Base-by-base conservation (phyloP, 176 grass and related monocot genomes). In the Paspalum vaginatum region DNA sequence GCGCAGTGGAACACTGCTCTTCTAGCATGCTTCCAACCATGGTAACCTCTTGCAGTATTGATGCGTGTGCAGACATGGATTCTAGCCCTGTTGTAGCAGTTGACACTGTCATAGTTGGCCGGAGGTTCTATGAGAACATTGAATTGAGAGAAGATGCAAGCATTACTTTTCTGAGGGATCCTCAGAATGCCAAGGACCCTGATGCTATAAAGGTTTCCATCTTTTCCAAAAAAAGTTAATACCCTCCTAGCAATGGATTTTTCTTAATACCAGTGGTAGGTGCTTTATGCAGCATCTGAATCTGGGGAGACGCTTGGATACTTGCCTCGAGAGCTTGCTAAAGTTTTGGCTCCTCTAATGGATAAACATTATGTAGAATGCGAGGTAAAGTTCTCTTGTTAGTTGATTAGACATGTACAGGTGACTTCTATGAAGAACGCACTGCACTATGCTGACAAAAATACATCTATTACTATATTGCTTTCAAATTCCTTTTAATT, bases 131-230 rank as follows among this genome's bases (percentile, higher is more conserved):
- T 77, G 84, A 81, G 37, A 83, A 71, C 90, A 61, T 88, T 87
- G 70, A 89, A 74, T 78, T 93, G 55, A 79, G 83, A 87, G 74
- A 91, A 86, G 86, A 81, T 55, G 72, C 39, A 59, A 72, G 40
- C 67, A 84, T 98, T 53, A 61, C n/a, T 74, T 0, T 95, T 46
- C 12, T 56, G n/a, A 93, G 95, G 89, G 92, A 98, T 13, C 52
- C 86, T 43, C 75, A 82, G 53, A 98, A 98, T 86, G 46, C 70
- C 15, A 98, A 93, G 73, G 95, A 98, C 53, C 68, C 25, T 64
- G 76, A 98, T 73, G 95, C 92, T 24, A 94, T 98, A 75, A 98
- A 89, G 95, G 95, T 98, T 90, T 86, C 0, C 32, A 59, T 81
- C 63, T 75, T 49, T 60, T 62, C 44, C 32, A 20, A 75, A 72